Evolutionary conservation across 371 early-diverging fungal genomes (phyloP).

Genomic region (Smittium culicis): DNA sequence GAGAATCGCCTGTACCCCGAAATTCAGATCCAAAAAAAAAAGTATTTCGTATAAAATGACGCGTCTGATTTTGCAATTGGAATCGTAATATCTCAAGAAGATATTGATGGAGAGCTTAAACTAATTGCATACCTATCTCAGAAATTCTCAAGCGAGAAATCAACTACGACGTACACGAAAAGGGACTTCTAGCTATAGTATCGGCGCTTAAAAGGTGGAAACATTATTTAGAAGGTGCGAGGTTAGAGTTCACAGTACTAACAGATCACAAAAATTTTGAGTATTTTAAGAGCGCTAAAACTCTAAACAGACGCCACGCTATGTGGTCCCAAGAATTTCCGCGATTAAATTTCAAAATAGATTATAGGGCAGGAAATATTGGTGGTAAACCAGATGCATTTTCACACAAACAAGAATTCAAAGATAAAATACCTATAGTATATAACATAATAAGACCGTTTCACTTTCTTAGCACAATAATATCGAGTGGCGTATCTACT

Average conservation of each 20-base stretch:
- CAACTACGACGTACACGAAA: constrained; percentile 6
- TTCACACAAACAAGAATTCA: too few relatives aligned
- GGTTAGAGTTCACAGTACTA: not conserved
- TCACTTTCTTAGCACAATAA: too few relatives aligned
- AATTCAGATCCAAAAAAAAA: constrained; percentile 18
- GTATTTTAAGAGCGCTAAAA: constrained; percentile 3
- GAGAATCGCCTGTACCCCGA: constrained; percentile 22
- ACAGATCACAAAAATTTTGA: constrained; percentile 8
- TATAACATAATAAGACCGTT: too few relatives aligned
- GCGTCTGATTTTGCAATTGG: constrained; percentile 25
- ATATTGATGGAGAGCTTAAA: not conserved
- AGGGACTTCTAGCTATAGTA: constrained; percentile 12
- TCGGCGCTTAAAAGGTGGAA: constrained; percentile 2
- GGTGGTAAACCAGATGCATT: constrained; percentile 13
- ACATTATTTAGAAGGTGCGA: constrained; percentile 3
- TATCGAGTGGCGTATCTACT: too few relatives aligned
- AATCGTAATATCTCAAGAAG: not conserved
- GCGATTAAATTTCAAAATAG: constrained; percentile 10
- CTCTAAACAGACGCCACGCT: constrained; percentile 1
- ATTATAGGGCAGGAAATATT: constrained; percentile 4
- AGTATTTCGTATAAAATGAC: constrained; percentile 34
- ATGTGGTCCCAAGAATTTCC: not conserved
- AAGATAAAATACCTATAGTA: too few relatives aligned
- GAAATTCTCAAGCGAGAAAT: constrained; percentile 3
- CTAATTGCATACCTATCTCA: not conserved